Base-by-base conservation (phyloP, 352 stramenopile species). In the Phytophthora foliorum region DNA sequence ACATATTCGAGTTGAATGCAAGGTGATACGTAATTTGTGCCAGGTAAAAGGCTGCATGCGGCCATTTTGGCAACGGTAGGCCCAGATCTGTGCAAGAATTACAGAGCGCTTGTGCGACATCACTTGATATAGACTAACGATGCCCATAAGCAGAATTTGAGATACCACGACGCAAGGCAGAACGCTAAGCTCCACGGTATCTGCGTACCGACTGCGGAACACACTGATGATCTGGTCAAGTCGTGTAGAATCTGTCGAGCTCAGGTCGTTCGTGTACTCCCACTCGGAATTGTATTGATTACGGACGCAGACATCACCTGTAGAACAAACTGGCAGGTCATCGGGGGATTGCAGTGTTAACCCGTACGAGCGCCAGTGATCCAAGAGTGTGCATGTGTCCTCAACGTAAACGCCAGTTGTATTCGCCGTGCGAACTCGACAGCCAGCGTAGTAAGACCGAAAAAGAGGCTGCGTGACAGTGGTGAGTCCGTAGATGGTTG, bases 11-110 rank as follows among this genome's bases (percentile, higher is more conserved):
- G 54, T 64, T 72, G 49, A 68, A 65, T 7, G 56, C 54, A 22
- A 78, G 51, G 44, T 78, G 65, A 29, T 78, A 78, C 3, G 60
- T 69, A 22, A 74, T 34, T 25, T 77, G 63, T 3, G 64, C 69
- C 13, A 77, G 64, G 50, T 77, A 71, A 2, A 73, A 13, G 61
- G 52, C 29, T 77, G 69, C 69, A 77, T 77, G 5, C 54, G 69
- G 0, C 68, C 68, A 29, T 68, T 76, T 36, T 76, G 68, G 25
- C 63, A 72, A 0, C 55, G 67, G 22, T 77, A 77, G 0, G 64
- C 64, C 58, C 69, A 74, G 4, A 70, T 70, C 6, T 74, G 63
- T 0, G 64, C 24, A 0, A 77, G 63, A 9, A 67, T 17, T 36
- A 77, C 69, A 1, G 63, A 74, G 13, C 55, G 50, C 27, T 67